These are phyloP conservation scores for Aspergillus cristatus DNA, from an alignment of 495 filamentous ascomycete species.

Conservation along the genomic window DNA sequence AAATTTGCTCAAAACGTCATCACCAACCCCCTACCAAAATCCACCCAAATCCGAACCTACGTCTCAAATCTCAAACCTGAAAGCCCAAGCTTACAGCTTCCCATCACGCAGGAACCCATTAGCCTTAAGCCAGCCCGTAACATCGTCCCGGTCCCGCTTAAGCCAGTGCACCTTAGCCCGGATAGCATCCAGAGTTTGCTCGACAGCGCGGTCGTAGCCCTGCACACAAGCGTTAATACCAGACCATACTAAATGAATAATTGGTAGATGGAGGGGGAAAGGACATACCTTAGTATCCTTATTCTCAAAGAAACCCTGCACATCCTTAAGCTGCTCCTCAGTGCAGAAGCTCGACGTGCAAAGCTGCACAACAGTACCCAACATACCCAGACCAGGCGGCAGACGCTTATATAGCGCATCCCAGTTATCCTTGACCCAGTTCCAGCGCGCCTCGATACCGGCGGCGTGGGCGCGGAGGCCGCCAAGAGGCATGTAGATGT, in stretches of 20 bases:
- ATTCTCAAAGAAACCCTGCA: constrained; percentile 70
- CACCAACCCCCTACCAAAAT: too few relatives aligned
- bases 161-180: constrained; percentile 54
- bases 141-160: constrained; percentile 51
- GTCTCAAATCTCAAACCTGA: too few relatives aligned
- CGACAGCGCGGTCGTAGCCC: constrained; percentile 51
- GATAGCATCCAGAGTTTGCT: constrained; percentile 53
- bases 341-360: constrained; percentile 75
- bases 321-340: constrained; percentile 60
- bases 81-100: constrained; percentile 27
- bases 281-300: constrained; percentile 66
- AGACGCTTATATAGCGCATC: constrained; percentile 63
- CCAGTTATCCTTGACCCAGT: constrained; percentile 84
- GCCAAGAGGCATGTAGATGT: constrained; percentile 81
- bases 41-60: too few relatives aligned
- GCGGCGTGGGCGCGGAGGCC: constrained; percentile 68
- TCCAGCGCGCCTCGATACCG: constrained; percentile 74
- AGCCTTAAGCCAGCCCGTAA: constrained; percentile 49
- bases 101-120: constrained; percentile 42
- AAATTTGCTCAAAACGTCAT: too few relatives aligned
- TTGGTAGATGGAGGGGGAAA: too few relatives aligned
- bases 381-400: constrained; percentile 73
- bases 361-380: constrained; percentile 76
- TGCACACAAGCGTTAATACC: constrained; percentile 10
- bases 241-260: not conserved